Base-by-base conservation (phyloP, 2,329 filamentous ascomycete genomes). In the Stagonosporopsis rhizophila region DNA sequence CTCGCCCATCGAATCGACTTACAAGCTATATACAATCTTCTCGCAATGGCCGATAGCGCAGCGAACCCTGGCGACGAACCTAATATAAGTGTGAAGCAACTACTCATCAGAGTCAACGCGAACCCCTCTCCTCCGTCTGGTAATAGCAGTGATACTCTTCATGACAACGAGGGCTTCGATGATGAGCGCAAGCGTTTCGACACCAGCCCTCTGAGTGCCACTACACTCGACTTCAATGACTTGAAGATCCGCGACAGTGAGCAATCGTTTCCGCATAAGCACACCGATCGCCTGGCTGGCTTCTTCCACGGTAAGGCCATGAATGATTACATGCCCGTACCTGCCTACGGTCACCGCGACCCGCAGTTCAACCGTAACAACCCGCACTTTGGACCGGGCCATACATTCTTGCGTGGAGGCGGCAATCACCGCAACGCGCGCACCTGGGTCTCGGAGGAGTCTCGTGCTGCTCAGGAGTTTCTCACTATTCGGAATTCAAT, bases 401-500 rank as follows among this genome's bases (percentile, higher is more conserved):
- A 20, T 28, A 32, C 15, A 5, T 35, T 28, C 7, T 3, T 28
- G 7, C 30, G 30, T n/a, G n/a, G 23, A 27, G 25, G 42, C 19
- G 6, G 32, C 9, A 23, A 11, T n/a, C 5, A 35, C 8, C 67
- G 64, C 15, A 64, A 58, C 39, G 65, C 68, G 0, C 59, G 55
- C 7, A 67, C 65, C 1, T 73, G 69, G 68, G 46, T 68, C 7
- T 71, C 72, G 0, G 61, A 62, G 1, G 70, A 73, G 14, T 53
- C 59, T 2, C 62, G 68, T 38, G 61, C 62, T 6, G 58, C 62
- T 11, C 64, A 73, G 12, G 67, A 73, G 19, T 75, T 69, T 25
- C 47, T 70, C 14, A 51, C 70, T n/a, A 49, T 72, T 30, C 72
- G 72, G 8, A 75, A 75, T 48, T 54, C 71, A 0, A 74, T 76